Evolutionary conservation across 176 grass and related monocot species (phyloP).

Genomic region (Eremochloa ophiuroides): DNA sequence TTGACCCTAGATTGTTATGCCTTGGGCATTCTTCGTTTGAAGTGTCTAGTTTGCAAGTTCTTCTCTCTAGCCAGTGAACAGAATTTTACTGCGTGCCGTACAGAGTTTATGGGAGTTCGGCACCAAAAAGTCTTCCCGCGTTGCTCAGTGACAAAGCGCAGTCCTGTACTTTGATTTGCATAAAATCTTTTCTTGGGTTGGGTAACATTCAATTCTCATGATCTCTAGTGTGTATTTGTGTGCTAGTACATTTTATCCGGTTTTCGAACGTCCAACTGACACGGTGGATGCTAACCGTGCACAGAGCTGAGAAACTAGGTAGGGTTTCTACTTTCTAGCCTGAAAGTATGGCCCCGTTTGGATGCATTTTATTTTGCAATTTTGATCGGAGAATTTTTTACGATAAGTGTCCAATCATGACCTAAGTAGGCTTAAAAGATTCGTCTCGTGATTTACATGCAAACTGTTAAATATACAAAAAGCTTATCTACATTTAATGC

Average conservation of each 20-base stretch:
- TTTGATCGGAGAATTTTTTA: too few species aligned
- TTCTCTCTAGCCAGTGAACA: not conserved
- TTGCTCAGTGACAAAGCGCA: not conserved
- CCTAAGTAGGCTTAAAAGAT: too few species aligned
- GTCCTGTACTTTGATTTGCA: not conserved
- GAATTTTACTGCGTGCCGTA: not conserved
- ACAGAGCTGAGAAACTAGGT: not conserved
- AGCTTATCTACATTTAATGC: too few species aligned
- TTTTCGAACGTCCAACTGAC: not conserved
- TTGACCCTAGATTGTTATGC: constrained; percentile 40
- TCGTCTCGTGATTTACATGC: too few species aligned
- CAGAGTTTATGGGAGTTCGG: not conserved
- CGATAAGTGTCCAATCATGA: too few species aligned
- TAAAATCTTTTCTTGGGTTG: not conserved
- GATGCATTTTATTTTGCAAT: too few species aligned
- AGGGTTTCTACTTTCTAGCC: not conserved
- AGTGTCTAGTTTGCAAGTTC: not conserved
- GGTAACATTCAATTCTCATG: not conserved
- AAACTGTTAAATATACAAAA: too few species aligned
- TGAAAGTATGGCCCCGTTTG: not conserved
- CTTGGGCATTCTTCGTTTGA: constrained; percentile 11
- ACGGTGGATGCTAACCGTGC: not conserved
- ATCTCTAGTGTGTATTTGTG: not conserved
- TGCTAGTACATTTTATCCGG: not conserved
- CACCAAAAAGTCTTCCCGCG: not conserved